Base-by-base conservation (phyloP, 768 basidiomycete genomes). In the Dacryopinax primogenitus region DNA sequence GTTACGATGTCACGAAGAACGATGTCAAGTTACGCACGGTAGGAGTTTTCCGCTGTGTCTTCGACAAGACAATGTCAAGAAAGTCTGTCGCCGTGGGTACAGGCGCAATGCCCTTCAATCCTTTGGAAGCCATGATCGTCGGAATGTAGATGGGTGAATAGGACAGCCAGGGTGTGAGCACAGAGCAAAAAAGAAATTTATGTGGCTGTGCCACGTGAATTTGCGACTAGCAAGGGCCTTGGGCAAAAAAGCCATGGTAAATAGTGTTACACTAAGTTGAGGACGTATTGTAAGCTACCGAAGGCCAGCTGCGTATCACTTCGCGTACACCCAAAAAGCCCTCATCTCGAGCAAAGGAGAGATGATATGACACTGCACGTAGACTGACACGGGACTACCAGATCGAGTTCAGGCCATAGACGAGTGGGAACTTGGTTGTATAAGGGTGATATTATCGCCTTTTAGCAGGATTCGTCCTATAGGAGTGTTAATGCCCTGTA, bases 391-490 rank as follows among this genome's bases (percentile, higher is more conserved):
- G 41, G 7, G 18, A 18, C 18, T 18, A 15, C 6, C 18, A 23
- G 4, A 44, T 23, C 4, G 41, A 6, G 18, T 44, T 44, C 41
- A 44, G 18, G 26, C 51, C 26, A 9, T 58, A 3, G 51, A 58
- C 13, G 18, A 32, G 26, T 30, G 9, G 13, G 51, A 9, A 33
- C 15, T 71, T 32, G 75, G 88, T 73, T 95, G 92, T 73, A 97
- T 95, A 64, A 94, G 83, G n/a, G 95, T 97, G 73, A 98, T 97
- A 74, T 94, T 96, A 74, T 98, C 95, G 66, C 95, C 95, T 77
- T 98, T 98, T 68, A 98, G 80, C 70, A 98, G 80, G 75, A 97
- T 91, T 66, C 95, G 90, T 21, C 95, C 95, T 97, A 71, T 26
- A 15, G 7, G 16, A 67, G 21, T 63, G 26, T 62, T n/a, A 26